Evolutionary conservation across 139 green algal genomes (phyloP).

Genomic region (Micromonas pusilla): DNA sequence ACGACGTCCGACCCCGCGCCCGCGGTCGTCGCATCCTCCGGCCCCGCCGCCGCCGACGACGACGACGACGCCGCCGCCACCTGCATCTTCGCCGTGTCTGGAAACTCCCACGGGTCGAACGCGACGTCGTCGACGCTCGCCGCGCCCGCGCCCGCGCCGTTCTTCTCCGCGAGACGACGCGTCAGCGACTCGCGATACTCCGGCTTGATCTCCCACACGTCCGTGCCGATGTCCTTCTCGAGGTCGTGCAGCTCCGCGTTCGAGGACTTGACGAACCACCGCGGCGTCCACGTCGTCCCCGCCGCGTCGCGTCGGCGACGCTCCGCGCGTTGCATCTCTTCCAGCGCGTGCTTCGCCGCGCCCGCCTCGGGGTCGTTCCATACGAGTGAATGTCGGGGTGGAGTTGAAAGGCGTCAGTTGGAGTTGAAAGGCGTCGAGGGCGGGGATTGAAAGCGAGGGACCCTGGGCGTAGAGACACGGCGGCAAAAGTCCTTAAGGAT

Average conservation of each 20-base stretch:
- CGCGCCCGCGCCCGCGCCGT: neutral
- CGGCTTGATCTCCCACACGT: constrained; percentile 1
- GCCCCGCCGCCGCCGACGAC: too few relatives aligned
- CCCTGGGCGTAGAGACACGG: too few relatives aligned
- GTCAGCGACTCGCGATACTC: neutral
- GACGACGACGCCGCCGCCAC: too few relatives aligned
- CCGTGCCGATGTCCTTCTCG: constrained; percentile 2
- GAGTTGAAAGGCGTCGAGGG: too few relatives aligned
- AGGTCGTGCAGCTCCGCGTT: constrained; percentile 6
- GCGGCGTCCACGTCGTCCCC: neutral
- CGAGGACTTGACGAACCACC: neutral
- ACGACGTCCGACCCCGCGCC: too few relatives aligned
- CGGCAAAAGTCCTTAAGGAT: too few relatives aligned
- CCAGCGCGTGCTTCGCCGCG: constrained; percentile 5
- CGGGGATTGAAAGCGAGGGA: too few relatives aligned
- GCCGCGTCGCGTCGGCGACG: neutral
- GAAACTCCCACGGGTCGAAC: neutral
- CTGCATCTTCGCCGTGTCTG: neutral
- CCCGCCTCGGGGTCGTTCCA: neutral
- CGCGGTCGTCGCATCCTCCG: too few relatives aligned
- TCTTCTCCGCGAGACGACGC: too few relatives aligned
- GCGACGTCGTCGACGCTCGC: neutral
- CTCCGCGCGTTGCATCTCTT: constrained; percentile 20
- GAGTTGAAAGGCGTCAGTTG: too few relatives aligned
- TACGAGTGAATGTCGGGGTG: too few relatives aligned